Evolutionary conservation across 768 basidiomycete species (phyloP), one percentile per base, ranked within the genome.

Genomic region (Stropharia rugosoannulata): DNA sequence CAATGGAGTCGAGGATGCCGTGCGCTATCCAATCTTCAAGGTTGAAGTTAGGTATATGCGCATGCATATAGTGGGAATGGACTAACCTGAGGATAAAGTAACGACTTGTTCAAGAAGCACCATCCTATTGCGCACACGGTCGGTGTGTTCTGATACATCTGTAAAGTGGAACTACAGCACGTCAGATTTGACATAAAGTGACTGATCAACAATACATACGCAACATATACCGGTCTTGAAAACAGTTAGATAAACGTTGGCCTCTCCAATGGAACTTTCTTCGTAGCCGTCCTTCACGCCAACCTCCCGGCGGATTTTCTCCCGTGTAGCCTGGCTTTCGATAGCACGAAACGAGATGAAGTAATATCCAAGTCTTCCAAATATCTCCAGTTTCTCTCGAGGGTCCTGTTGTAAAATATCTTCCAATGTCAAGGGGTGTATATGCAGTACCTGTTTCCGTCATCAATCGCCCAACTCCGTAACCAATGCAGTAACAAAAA

Each of bases 381-480:
- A 96, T 16, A 86, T 73, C 65, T 97, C 95, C 15, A 96, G 71
- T 70, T 98, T 98, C 70, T 97, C 95, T 38, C 93, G 81, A 13
- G 92, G 88, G 57, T 98, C 95, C 71, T 90, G 87, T 57, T 93
- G 90, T 7, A 98, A 71, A 43, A 96, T 92, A 70, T 98, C 95
- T 70, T 98, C 95, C 11, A 97, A 77, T 0, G 95, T 96, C 44
- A 98, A 73, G 0, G 95, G 95, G 69, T 98, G 95, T 0, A 98
- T 79, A 58, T 92, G 90, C 22, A 96, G 75, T 15, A 91, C 72
- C 93, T 95, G 62, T 32, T 32, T 32, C 12, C 41, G 42, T 45
- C 37, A 19, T 16, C n/a, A 42, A 16, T 27, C 15, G 41, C 38
- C 38, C 36, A 60, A 47, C 27, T 45, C 19, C 22, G 39, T 25